phyloP scores from a whole-genome alignment of 129 eudicot genomes.

The Gnaphalium uliginosum region DNA sequence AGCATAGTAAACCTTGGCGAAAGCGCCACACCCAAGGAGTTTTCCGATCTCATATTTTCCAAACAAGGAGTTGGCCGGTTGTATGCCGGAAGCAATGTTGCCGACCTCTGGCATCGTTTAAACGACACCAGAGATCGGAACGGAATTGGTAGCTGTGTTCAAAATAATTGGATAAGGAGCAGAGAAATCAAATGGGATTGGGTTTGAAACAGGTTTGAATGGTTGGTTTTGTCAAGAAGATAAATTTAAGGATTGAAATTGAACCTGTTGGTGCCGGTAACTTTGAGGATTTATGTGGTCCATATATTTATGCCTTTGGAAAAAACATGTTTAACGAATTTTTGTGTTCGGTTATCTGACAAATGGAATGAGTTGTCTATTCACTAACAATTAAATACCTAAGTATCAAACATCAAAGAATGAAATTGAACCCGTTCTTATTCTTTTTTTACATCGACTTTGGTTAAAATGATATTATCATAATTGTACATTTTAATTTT shows the following conservation, averaged over 20 bases:
- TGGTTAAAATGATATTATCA: no score
- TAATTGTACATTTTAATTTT: no score
- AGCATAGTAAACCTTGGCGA: slow-evolving; percentile 82
- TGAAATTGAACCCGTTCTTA: no score
- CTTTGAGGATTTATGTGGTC: slow-evolving; percentile 29
- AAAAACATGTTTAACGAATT: not conserved
- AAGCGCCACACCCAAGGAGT: slow-evolving; percentile 80
- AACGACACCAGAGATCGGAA: slow-evolving; percentile 46
- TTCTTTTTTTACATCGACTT: no score
- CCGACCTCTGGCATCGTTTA: slow-evolving; percentile 47
- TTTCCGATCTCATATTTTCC: slow-evolving; percentile 76
- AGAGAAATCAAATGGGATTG: slow-evolving; percentile 9
- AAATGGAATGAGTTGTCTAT: not conserved
- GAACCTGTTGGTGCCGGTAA: slow-evolving; percentile 28
- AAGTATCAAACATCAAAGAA: no score
- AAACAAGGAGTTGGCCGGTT: slow-evolving; percentile 44
- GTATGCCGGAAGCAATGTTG: slow-evolving; percentile 22
- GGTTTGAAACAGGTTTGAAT: slow-evolving; percentile 20
- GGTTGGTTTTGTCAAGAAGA: slow-evolving; percentile 9
- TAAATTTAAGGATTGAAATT: slow-evolving; percentile 20
- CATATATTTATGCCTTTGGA: not conserved
- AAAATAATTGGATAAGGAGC: slow-evolving; percentile 22
- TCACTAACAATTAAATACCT: not conserved
- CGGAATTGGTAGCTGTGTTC: slow-evolving; percentile 18
- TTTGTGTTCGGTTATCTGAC: not conserved